Percentiles rank a stretch among this genome's conserved stretches.
Evolutionary conservation across 306 rosid species (phyloP).

Genomic region (Arachis stenosperma): DNA sequence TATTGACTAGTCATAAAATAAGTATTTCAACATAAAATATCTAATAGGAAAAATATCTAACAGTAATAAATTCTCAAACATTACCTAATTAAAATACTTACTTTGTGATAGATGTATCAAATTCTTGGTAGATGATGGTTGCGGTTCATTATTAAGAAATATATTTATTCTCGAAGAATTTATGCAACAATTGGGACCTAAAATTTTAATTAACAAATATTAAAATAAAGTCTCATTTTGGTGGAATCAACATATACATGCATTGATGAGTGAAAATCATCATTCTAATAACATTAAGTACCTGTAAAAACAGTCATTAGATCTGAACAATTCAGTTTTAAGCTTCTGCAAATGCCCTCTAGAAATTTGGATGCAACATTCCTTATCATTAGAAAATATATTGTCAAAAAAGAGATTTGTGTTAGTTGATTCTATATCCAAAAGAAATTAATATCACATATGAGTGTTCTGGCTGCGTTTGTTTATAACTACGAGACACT

Average conservation of each 20-base stretch:
- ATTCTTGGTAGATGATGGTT: slow-evolving; percentile 77
- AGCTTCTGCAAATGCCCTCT: slow-evolving; percentile 49
- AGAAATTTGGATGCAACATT: slow-evolving; percentile 41
- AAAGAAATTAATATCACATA: not conserved
- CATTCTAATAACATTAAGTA: slow-evolving; percentile 18
- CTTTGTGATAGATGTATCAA: slow-evolving; percentile 83
- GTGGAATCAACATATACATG: not conserved
- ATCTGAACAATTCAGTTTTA: slow-evolving; percentile 55
- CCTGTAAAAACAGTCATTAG: slow-evolving; percentile 66
- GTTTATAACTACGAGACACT: too few relatives aligned
- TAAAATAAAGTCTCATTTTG: not conserved
- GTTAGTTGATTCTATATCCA: not conserved
- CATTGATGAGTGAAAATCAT: slow-evolving; percentile 14
- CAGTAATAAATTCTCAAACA: too few relatives aligned
- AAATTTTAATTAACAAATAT: slow-evolving; percentile 1
- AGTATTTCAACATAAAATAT: too few relatives aligned
- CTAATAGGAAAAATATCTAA: too few relatives aligned
- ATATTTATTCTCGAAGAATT: slow-evolving; percentile 54
- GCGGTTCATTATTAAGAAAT: slow-evolving; percentile 65
- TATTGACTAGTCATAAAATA: too few relatives aligned
- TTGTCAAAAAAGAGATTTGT: not conserved
- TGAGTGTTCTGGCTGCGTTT: too few relatives aligned
- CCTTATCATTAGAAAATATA: slow-evolving; percentile 43
- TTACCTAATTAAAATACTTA: slow-evolving; percentile 38
- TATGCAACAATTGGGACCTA: slow-evolving; percentile 82